Base-by-base conservation (phyloP, 352 stramenopile species). In the Phytopythium sindhum region DNA sequence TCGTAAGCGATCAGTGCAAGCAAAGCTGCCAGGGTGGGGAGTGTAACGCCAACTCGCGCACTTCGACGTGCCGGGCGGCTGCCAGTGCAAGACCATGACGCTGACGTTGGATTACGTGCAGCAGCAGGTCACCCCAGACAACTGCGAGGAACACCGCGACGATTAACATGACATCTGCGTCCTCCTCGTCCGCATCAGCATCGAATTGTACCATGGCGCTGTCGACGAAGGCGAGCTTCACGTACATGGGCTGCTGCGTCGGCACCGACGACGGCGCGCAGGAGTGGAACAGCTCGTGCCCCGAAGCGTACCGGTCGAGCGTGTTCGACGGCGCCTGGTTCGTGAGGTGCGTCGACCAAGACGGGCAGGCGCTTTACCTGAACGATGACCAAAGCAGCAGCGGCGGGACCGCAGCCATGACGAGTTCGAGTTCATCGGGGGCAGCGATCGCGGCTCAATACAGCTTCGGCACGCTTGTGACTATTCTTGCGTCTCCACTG, bases 161-260 rank as follows among this genome's bases (percentile, higher is more conserved):
- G 50, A 41, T 56, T 14, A 35, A 15, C 4, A 35, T n/a, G 10
- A 35, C 4, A 4, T 21, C 48, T 8, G 9, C 9, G 5, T 9
- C 12, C 5, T n/a, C 23, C 12, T 19, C 45, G 45, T 52, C 47
- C 47, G 26, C 4, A 1, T 31, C 15, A 4, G 48, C 11, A 14
- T 23, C 17, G 17, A 31, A 10, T 26, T 24, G 23, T 9, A 45
- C 17, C 41, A 45, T 45, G 41, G 50, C 17, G 2, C 50, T 24
- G 4, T 56, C 26, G 3, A 7, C 19, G 1, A 57, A 57, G 29
- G 21, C 44, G 6, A 28, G 12, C 28, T 42, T 57, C 51, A 19
- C 51, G 7, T 57, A 29, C 29, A 57, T 57, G 51, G 51, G 29
- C 9, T 57, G 51, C 31, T 57, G 44, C 51, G 29, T 57, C 10